A percentile compares a stretch with the other conserved stretches of the same genome.
Conservation (phyloP, 306 rosid genomes). For the Fragaria nilgerrensis region DNA sequence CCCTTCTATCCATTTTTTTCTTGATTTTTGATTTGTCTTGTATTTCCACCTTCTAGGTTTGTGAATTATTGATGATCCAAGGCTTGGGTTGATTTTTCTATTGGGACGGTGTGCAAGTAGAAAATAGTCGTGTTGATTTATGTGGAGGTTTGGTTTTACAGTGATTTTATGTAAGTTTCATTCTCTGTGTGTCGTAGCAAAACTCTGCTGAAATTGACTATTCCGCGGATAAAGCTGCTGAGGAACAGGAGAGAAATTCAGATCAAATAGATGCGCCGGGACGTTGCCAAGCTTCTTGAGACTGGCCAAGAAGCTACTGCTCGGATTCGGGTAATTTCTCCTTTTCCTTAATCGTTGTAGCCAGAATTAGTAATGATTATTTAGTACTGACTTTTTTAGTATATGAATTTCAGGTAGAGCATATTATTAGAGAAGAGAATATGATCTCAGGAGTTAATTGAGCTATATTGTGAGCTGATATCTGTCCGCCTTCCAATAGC, state of each 20-base stretch:
- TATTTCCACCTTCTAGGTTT: not conserved
- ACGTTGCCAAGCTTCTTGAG: too few species aligned
- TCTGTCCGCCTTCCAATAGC: slow-evolving; percentile 83
- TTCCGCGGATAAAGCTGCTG: slow-evolving; percentile 87
- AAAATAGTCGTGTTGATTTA: not conserved
- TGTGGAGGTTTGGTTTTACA: not conserved
- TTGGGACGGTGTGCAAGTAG: not conserved
- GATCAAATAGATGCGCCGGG: too few species aligned
- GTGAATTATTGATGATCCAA: slow-evolving; percentile 12
- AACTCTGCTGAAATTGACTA: slow-evolving; percentile 88
- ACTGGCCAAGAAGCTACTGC: slow-evolving; percentile 99
- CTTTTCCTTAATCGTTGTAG: too few species aligned
- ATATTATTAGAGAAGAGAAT: slow-evolving; percentile 90
- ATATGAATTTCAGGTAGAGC: slow-evolving; percentile 68
- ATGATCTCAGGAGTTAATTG: slow-evolving; percentile 96
- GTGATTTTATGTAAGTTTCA: not conserved
- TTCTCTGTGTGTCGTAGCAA: slow-evolving; percentile 44
- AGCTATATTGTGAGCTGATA: too few species aligned
- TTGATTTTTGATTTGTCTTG: not conserved
- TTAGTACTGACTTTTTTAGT: not conserved
- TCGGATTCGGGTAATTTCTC: slow-evolving; percentile 68
- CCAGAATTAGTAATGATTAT: not conserved
- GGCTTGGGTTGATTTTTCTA: slow-evolving; percentile 1
- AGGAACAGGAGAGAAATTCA: slow-evolving; percentile 87
- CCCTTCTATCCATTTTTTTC: not conserved